Conservation (phyloP, 2,329 filamentous ascomycete genomes). For the Colletotrichum sp. region DNA sequence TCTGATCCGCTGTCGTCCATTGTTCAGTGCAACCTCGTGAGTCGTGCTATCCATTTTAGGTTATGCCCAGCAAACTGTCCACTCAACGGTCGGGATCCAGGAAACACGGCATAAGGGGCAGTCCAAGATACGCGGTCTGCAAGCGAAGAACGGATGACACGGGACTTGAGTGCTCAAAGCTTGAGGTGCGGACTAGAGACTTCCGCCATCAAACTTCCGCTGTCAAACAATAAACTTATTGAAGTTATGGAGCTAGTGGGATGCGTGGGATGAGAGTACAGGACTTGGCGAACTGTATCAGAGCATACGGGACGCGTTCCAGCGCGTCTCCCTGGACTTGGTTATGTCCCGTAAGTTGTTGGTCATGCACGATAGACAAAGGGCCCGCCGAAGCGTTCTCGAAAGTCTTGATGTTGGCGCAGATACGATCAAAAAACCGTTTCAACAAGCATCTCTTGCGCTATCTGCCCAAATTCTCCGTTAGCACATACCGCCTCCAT, state of each 20-base stretch:
- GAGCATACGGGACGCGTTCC: not conserved
- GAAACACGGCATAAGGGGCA: not conserved
- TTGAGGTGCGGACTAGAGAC: not conserved
- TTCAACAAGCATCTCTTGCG: not conserved
- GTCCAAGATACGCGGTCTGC: not conserved
- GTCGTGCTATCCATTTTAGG: not conserved
- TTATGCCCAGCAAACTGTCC: not conserved
- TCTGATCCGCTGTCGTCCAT: not conserved
- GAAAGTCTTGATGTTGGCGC: not conserved
- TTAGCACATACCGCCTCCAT: not conserved
- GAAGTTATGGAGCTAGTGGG: not conserved
- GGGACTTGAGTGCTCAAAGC: not conserved
- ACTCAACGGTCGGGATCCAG: not conserved
- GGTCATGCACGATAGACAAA: not conserved
- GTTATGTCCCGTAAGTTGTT: not conserved
- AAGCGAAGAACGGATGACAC: not conserved
- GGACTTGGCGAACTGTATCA: not conserved
- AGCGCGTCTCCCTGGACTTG: not conserved
- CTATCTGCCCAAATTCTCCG: not conserved
- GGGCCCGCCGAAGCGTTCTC: not conserved
- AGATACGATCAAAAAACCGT: not conserved
- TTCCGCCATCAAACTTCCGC: not conserved
- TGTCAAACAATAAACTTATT: not conserved
- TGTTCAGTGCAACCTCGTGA: not conserved
- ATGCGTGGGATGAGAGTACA: not conserved